phyloP scores from a whole-genome alignment of 176 grass and related monocot species.

The Poa pratensis region DNA sequence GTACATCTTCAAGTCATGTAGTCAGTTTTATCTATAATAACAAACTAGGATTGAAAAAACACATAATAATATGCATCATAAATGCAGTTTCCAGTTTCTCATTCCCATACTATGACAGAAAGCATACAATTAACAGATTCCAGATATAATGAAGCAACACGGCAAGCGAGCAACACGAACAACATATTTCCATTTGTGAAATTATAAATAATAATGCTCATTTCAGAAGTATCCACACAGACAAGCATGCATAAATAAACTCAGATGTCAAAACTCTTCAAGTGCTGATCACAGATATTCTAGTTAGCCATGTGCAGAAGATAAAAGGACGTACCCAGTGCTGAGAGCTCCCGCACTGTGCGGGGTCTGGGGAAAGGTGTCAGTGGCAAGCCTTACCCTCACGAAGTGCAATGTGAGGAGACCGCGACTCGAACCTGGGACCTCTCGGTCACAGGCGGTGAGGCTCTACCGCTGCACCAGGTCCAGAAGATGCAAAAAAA shows the following conservation, averaged over 20 bases:
- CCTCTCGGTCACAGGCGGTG: too few relatives aligned
- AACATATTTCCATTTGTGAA: background rate
- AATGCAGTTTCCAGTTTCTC: background rate
- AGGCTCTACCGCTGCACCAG: too few relatives aligned
- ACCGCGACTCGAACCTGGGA: too few relatives aligned
- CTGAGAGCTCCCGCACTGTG: too few relatives aligned
- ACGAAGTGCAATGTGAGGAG: too few relatives aligned
- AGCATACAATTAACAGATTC: constrained; percentile 3
- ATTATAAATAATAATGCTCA: background rate
- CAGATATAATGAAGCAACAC: background rate
- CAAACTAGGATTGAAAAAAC: background rate
- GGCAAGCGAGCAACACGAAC: background rate
- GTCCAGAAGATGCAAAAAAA: too few relatives aligned
- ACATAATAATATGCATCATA: constrained; percentile 1
- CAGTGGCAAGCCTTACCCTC: too few relatives aligned
- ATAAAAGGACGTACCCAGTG: too few relatives aligned
- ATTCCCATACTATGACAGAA: background rate
- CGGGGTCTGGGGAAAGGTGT: too few relatives aligned
- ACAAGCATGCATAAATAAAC: constrained; percentile 1
- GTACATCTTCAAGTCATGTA: background rate
- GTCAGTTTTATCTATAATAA: background rate
- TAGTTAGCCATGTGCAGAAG: background rate
- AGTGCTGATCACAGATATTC: background rate
- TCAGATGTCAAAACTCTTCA: background rate
- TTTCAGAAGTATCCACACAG: background rate